Evolutionary conservation across 805 yeast species (phyloP).

Genomic region (Ogataea pini): DNA sequence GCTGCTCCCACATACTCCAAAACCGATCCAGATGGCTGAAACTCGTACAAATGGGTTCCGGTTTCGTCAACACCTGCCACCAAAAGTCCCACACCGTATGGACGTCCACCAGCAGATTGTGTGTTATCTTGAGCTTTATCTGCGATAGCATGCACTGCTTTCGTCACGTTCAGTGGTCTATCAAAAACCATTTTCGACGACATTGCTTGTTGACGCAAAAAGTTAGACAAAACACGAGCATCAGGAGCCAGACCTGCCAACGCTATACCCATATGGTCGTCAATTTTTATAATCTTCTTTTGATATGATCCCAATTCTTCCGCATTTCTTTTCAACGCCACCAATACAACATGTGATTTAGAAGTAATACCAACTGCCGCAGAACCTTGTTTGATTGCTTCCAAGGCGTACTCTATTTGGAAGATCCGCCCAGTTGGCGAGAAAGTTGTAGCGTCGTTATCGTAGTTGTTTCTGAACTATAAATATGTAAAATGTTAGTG

Average conservation of each 20-base stretch:
- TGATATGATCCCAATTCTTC: constrained; percentile 98
- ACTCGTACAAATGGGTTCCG: constrained; percentile 93
- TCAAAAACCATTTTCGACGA: constrained; percentile 80
- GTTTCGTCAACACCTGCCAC: constrained; percentile 90
- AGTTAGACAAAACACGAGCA: constrained; percentile 90
- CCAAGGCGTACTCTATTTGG: constrained; percentile 87
- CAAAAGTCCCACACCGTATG: constrained; percentile 95
- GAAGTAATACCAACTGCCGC: constrained; percentile 95
- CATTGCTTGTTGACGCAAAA: constrained; percentile 88
- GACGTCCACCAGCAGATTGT: constrained; percentile 93
- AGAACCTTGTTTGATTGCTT: constrained; percentile 96
- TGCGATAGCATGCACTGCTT: constrained; percentile 83
- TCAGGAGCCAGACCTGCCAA: constrained; percentile 98
- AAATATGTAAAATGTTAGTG: constrained; percentile 9
- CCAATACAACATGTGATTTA: constrained; percentile 83
- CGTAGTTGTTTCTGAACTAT: constrained; percentile 95
- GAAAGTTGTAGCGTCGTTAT: constrained; percentile 96
- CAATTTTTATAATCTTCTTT: constrained; percentile 87
- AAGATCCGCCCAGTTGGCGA: constrained; percentile 93
- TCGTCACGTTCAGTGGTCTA: constrained; percentile 78
- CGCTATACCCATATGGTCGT: constrained; percentile 91
- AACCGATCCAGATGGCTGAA: constrained; percentile 93
- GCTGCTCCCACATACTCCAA: constrained; percentile 92
- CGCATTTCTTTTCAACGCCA: constrained; percentile 92
- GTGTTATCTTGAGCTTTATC: constrained; percentile 98